Evolutionary conservation across 768 basidiomycete species (phyloP).

Genomic region (Trichaptum fuscoviolaceum): DNA sequence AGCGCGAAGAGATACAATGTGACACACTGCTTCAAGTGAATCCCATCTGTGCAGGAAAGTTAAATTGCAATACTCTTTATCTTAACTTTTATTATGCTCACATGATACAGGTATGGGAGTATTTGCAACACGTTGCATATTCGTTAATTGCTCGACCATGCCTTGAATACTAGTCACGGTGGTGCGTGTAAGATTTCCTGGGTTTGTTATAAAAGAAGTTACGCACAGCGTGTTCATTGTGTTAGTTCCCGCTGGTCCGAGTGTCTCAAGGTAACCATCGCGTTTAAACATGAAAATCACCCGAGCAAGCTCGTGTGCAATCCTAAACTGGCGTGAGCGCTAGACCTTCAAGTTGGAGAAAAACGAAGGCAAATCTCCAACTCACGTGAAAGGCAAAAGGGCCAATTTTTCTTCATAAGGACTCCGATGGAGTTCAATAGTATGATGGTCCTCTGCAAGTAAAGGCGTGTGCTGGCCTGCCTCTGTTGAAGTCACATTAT

Average conservation of each 20-base stretch:
- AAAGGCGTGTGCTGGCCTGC: slow-evolving; percentile 70
- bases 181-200: neutral
- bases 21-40: slow-evolving; percentile 95
- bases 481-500: slow-evolving; percentile 69
- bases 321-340: slow-evolving; percentile 34
- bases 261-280: slow-evolving; percentile 79
- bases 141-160: slow-evolving; percentile 80
- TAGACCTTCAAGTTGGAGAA: neutral
- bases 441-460: slow-evolving; percentile 46
- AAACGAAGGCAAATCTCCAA: slow-evolving; percentile 13
- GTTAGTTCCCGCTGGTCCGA: slow-evolving; percentile 87
- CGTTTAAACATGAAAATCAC: slow-evolving; percentile 68
- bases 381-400: slow-evolving; percentile 77
- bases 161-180: slow-evolving; percentile 50
- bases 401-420: slow-evolving; percentile 51
- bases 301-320: slow-evolving; percentile 75
- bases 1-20: slow-evolving; percentile 87
- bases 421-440: slow-evolving; percentile 56
- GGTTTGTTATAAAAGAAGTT: slow-evolving; percentile 5
- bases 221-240: slow-evolving; percentile 64
- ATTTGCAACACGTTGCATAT: slow-evolving; percentile 89
- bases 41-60: slow-evolving; percentile 50
- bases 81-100: slow-evolving; percentile 26
- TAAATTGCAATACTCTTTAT: slow-evolving; percentile 10
- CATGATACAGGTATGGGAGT: slow-evolving; percentile 79